A percentile compares a stretch with the other conserved stretches of the same genome.
phyloP scores from a whole-genome alignment of 1,284 basidiomycete species.

The Moesziomyces sp. region DNA sequence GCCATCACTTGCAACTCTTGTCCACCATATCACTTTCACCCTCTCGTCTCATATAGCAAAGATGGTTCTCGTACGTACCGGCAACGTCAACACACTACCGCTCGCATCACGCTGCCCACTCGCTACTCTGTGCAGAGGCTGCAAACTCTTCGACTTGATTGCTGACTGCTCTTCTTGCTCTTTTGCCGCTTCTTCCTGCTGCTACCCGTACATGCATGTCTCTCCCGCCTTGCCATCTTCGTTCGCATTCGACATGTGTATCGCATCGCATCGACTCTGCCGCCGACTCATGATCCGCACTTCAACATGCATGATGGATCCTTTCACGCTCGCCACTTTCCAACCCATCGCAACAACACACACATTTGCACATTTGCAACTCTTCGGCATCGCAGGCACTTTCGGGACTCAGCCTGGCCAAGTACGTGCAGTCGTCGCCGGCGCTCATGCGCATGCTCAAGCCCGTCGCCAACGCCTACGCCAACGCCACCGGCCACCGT shows the following conservation, averaged over 20 bases:
- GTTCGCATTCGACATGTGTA: background rate
- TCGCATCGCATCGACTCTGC: too few relatives aligned
- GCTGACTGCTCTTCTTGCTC: background rate
- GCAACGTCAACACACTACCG: background rate
- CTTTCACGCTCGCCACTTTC: background rate
- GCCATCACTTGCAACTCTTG: background rate
- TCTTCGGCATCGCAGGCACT: conserved; percentile 22
- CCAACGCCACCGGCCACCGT: conserved; percentile 83
- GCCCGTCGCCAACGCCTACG: conserved; percentile 87
- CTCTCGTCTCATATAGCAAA: conserved; percentile 8
- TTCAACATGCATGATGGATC: background rate
- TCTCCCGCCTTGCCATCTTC: background rate
- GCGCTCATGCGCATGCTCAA: conserved; percentile 77
- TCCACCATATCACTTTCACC: conserved; percentile 13
- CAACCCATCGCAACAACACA: background rate
- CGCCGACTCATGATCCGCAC: background rate
- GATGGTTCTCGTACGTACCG: conserved; percentile 42
- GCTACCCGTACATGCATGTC: background rate
- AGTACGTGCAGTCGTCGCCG: conserved; percentile 78
- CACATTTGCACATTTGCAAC: background rate
- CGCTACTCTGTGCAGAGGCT: too few relatives aligned
- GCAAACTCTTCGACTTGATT: too few relatives aligned
- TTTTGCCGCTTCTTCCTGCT: background rate
- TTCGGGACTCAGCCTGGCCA: conserved; percentile 76
- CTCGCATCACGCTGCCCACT: too few relatives aligned